Conservation (phyloP, 208 protist genomes). For the Leptomonas pyrrhocoris region DNA sequence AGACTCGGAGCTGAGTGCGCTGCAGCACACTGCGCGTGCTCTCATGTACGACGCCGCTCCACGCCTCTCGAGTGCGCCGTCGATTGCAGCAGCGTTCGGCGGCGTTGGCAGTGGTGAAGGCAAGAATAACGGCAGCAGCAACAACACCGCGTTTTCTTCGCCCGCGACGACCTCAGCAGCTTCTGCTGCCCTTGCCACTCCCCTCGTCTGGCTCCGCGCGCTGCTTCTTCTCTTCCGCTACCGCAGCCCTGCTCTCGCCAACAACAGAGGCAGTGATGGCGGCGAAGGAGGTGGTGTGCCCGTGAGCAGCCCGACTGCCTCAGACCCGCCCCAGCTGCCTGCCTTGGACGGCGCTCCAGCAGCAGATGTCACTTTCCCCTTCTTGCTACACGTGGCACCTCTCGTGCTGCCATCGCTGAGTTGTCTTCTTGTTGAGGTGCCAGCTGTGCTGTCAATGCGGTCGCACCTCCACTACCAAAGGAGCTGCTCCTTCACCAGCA, state of each 20-base stretch:
- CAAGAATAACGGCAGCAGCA: neutral
- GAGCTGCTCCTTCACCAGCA: neutral
- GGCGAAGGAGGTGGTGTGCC: neutral
- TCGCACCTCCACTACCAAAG: no score
- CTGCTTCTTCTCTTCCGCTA: conserved; percentile 30
- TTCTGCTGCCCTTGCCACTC: conserved; percentile 1
- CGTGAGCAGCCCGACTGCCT: neutral
- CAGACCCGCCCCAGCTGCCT: neutral
- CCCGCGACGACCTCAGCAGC: conserved; percentile 1
- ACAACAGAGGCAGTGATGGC: no score
- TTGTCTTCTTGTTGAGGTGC: conserved; percentile 14
- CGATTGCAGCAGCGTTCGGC: conserved; percentile 17
- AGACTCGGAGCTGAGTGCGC: conserved; percentile 6
- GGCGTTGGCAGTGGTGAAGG: neutral
- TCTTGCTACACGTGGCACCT: conserved; percentile 3
- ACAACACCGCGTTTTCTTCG: neutral
- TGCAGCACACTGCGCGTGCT: conserved; percentile 19
- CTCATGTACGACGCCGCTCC: conserved; percentile 2
- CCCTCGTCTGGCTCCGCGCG: conserved; percentile 27
- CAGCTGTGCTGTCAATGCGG: neutral
- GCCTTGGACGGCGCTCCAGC: neutral
- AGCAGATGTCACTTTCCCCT: neutral
- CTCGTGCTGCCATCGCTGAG: conserved; percentile 18
- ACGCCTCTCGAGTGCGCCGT: conserved; percentile 14
- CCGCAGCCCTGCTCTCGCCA: neutral